Conservation (phyloP, 495 filamentous ascomycete genomes). For the Neurospora sp. region DNA sequence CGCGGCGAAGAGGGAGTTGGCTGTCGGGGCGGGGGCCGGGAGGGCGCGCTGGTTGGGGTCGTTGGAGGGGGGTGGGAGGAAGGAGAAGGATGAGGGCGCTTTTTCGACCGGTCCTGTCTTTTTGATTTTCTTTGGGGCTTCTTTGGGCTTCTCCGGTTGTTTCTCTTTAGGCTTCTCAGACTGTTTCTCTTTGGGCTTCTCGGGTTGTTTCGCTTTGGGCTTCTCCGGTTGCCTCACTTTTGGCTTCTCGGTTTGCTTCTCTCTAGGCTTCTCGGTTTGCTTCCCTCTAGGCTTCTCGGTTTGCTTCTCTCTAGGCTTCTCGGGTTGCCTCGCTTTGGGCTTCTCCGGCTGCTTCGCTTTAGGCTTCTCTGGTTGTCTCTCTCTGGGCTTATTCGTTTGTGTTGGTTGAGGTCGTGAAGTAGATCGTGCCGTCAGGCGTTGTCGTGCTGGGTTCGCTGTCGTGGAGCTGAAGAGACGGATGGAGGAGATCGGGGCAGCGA, state of each 20-base stretch:
- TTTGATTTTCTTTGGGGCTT: neutral
- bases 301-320: neutral
- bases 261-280: neutral
- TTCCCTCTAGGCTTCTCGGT: neutral
- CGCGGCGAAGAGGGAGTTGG: conserved; percentile 22
- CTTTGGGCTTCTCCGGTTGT: neutral
- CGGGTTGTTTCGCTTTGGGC: too few relatives aligned
- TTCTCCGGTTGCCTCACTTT: neutral
- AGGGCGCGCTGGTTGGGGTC: conserved; percentile 17
- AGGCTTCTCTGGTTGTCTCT: neutral
- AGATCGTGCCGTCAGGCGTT: neutral
- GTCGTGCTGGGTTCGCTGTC: neutral
- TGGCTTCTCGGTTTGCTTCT: neutral
- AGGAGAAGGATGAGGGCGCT: conserved; percentile 11
- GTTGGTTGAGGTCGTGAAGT: neutral
- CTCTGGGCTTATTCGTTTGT: neutral
- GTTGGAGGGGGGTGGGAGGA: conserved; percentile 24
- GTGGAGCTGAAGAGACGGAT: neutral
- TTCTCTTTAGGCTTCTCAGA: too few relatives aligned
- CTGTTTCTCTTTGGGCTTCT: too few relatives aligned
- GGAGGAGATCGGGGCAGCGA: neutral
- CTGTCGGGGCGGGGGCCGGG: conserved; percentile 4
- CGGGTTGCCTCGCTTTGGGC: neutral
- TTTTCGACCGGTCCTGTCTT: neutral
- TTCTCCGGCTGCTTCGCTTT: neutral